These are phyloP conservation scores for Chaetomium cochliodes DNA, from an alignment of 495 filamentous ascomycete genomes.

Conservation along the genomic window DNA sequence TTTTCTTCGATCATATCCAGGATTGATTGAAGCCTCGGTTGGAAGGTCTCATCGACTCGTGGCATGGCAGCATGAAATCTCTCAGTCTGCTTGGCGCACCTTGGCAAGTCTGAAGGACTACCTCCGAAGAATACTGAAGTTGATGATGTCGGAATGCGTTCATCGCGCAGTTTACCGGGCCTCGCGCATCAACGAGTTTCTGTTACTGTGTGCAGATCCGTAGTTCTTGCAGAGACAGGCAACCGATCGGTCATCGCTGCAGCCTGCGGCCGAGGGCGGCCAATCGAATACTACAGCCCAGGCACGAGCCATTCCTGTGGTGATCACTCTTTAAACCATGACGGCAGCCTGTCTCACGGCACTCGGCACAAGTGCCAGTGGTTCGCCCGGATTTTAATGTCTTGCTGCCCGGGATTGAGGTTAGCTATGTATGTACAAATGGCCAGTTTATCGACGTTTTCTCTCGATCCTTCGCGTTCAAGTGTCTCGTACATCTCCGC, in stretches of 20 bases:
- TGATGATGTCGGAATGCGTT: background rate
- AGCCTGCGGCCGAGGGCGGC: background rate
- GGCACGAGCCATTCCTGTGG: background rate
- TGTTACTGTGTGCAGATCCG: too few species aligned
- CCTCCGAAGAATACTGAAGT: background rate
- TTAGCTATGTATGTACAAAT: too few species aligned
- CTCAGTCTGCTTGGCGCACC: too few species aligned
- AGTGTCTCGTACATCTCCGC: background rate
- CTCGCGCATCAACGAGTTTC: background rate
- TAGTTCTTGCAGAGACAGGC: background rate
- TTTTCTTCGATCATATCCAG: background rate
- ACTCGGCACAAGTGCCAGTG: background rate
- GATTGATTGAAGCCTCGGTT: background rate
- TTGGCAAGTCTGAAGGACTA: background rate
- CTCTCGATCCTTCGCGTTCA: background rate
- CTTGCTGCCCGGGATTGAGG: background rate
- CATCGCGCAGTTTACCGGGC: background rate
- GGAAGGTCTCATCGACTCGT: background rate
- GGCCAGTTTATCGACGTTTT: background rate
- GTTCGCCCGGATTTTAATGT: background rate
- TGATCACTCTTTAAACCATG: background rate
- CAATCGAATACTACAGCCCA: background rate
- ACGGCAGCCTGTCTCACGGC: background rate
- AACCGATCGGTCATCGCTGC: background rate
- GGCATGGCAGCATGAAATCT: background rate